Conservation (phyloP, 2,329 filamentous ascomycete genomes). For the Xylariales sp. region DNA sequence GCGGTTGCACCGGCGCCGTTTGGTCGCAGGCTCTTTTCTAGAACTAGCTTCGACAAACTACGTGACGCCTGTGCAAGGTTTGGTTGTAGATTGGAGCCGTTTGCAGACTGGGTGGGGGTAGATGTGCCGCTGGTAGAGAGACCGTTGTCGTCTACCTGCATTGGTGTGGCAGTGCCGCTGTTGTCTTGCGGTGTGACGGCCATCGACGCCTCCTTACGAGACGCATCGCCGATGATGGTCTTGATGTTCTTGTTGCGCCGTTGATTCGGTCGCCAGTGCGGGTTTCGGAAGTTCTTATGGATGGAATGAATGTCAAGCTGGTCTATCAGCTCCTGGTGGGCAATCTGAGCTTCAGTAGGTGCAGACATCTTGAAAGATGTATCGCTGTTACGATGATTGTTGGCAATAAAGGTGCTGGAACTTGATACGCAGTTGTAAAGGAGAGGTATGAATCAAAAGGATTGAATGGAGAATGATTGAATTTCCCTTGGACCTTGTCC, state of each 20-base stretch:
- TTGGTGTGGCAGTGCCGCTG: constrained; percentile 80
- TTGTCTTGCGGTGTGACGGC: constrained; percentile 79
- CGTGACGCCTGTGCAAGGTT: constrained; percentile 92
- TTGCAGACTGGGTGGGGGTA: constrained; percentile 60
- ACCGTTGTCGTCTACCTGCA: constrained; percentile 58
- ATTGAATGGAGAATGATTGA: not conserved
- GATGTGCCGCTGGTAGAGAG: constrained; percentile 69
- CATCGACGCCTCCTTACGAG: constrained; percentile 88
- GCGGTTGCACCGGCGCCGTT: constrained; percentile 51
- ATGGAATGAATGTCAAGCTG: constrained; percentile 89
- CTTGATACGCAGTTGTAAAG: not conserved
- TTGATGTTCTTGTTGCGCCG: constrained; percentile 99
- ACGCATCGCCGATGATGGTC: constrained; percentile 89
- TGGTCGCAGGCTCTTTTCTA: constrained; percentile 79
- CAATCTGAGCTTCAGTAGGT: constrained; percentile 78
- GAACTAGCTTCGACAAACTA: constrained; percentile 85
- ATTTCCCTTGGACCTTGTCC: not conserved
- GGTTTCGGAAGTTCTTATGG: constrained; percentile 90
- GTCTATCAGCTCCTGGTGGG: constrained; percentile 88
- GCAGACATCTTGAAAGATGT: constrained; percentile 61
- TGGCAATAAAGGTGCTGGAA: not conserved
- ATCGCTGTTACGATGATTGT: not conserved
- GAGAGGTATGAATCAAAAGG: not conserved
- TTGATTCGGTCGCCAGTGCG: constrained; percentile 89
- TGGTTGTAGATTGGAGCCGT: constrained; percentile 56